Evolutionary conservation across 495 filamentous ascomycete species (phyloP).

Genomic region (Aspergillus nanangensis): DNA sequence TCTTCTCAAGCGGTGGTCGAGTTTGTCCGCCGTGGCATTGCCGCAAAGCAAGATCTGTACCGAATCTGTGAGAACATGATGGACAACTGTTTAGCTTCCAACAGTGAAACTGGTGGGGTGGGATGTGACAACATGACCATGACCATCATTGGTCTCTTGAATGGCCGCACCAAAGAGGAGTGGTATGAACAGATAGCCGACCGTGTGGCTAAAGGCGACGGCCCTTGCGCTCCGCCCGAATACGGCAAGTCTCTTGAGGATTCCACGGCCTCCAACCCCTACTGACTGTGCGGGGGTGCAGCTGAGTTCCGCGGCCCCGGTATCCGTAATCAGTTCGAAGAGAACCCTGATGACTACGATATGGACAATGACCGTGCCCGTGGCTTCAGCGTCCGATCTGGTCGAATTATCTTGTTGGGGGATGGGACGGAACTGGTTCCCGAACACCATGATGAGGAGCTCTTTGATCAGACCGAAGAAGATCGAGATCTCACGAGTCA

Average conservation of each 20-base stretch:
- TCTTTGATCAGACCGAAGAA: conserved; percentile 84
- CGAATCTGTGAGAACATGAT: conserved; percentile 99
- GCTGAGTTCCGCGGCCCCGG: conserved; percentile 92
- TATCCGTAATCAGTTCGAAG: conserved; percentile 82
- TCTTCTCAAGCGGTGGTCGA: conserved; percentile 96
- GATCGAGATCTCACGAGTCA: conserved; percentile 67
- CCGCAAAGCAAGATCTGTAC: conserved; percentile 86
- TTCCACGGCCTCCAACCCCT: conserved; percentile 40
- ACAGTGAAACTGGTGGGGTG: conserved; percentile 95
- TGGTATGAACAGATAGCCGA: conserved; percentile 96
- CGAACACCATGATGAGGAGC: conserved; percentile 81
- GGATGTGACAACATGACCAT: conserved; percentile 99
- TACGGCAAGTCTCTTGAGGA: conserved; percentile 80
- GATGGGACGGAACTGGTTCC: conserved; percentile 88
- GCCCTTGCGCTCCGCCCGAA: conserved; percentile 97
- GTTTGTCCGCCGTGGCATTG: conserved; percentile 93
- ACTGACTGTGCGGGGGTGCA: conserved; percentile 53
- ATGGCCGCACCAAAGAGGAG: conserved; percentile 88
- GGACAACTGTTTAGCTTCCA: conserved; percentile 97
- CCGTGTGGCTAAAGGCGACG: conserved; percentile 93
- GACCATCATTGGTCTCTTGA: conserved; percentile 81
- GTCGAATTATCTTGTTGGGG: conserved; percentile 88
- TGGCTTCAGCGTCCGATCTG: conserved; percentile 58
- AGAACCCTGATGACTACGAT: conserved; percentile 90
- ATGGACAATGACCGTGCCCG: conserved; percentile 65